Evolutionary conservation across 805 yeast genomes (phyloP).

Genomic region (Diddensiella caesifluorescens): DNA sequence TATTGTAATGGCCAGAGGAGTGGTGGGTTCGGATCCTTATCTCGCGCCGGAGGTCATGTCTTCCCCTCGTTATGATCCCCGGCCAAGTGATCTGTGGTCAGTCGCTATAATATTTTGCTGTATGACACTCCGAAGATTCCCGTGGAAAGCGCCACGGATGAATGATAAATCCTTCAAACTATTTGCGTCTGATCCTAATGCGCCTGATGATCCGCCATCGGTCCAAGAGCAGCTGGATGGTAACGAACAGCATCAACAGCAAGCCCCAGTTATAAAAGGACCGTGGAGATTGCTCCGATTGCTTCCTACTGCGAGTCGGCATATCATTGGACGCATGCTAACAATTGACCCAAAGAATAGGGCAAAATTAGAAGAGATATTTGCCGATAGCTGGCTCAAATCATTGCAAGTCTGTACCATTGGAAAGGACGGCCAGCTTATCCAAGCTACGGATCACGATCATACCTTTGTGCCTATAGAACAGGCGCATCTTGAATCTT

Average conservation of each 20-base stretch:
- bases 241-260: slow-evolving; percentile 12
- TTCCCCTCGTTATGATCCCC: slow-evolving; percentile 76
- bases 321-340: slow-evolving; percentile 61
- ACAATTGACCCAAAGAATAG: slow-evolving; percentile 54
- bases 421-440: slow-evolving; percentile 22
- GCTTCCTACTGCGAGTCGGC: slow-evolving; percentile 63
- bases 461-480: slow-evolving; percentile 36
- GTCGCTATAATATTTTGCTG: slow-evolving; percentile 87
- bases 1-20: slow-evolving; percentile 80
- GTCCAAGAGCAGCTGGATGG: slow-evolving; percentile 13
- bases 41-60: slow-evolving; percentile 90
- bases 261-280: slow-evolving; percentile 41
- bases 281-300: slow-evolving; percentile 67
- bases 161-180: slow-evolving; percentile 70
- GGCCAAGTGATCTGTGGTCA: slow-evolving; percentile 94
- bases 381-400: slow-evolving; percentile 52
- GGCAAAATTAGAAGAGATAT: slow-evolving; percentile 51
- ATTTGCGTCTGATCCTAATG: slow-evolving; percentile 37
- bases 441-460: slow-evolving; percentile 27
- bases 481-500: slow-evolving; percentile 32
- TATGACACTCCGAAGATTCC: slow-evolving; percentile 86
- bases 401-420: slow-evolving; percentile 50
- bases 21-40: slow-evolving; percentile 85
- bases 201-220: slow-evolving; percentile 4
- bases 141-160: slow-evolving; percentile 89